phyloP scores from a whole-genome alignment of 2,329 filamentous ascomycete genomes.

The Calonectria pseudoreteaudii region DNA sequence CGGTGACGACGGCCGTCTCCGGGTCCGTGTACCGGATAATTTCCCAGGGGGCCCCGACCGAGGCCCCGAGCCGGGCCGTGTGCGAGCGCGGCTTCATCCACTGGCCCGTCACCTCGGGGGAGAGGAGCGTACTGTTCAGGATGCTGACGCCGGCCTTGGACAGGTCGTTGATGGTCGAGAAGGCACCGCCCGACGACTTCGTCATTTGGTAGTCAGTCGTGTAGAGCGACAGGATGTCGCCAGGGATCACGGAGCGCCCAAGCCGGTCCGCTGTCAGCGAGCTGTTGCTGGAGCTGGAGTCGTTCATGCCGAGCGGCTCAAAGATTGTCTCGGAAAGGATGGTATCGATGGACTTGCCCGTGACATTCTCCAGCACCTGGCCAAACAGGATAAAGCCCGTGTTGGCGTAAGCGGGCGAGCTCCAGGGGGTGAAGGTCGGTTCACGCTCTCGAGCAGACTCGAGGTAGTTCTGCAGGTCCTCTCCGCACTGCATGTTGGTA shows the following conservation, averaged over 20 bases:
- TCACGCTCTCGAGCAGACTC: background rate
- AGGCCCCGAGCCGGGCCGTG: constrained; percentile 30
- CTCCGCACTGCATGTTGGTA: background rate
- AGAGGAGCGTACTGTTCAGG: constrained; percentile 32
- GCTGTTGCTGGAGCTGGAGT: constrained; percentile 15
- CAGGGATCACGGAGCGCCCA: background rate
- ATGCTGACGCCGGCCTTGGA: constrained; percentile 34
- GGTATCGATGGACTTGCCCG: background rate
- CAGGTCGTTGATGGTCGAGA: constrained; percentile 26
- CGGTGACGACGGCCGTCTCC: background rate
- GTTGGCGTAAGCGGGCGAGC: background rate
- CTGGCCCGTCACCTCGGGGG: background rate
- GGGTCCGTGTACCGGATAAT: constrained; percentile 29
- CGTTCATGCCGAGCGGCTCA: constrained; percentile 22
- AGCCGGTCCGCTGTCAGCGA: background rate
- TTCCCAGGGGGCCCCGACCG: constrained; percentile 38
- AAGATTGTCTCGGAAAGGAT: constrained; percentile 1
- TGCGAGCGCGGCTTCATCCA: constrained; percentile 39
- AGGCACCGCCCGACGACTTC: constrained; percentile 32
- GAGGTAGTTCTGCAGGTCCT: background rate
- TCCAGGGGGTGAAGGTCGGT: background rate
- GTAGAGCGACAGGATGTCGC: background rate
- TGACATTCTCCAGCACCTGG: background rate
- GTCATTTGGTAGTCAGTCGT: background rate
- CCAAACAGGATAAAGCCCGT: background rate